phyloP scores from a whole-genome alignment of 2,329 filamentous ascomycete species.

The Ophiosphaerella herpotricha region DNA sequence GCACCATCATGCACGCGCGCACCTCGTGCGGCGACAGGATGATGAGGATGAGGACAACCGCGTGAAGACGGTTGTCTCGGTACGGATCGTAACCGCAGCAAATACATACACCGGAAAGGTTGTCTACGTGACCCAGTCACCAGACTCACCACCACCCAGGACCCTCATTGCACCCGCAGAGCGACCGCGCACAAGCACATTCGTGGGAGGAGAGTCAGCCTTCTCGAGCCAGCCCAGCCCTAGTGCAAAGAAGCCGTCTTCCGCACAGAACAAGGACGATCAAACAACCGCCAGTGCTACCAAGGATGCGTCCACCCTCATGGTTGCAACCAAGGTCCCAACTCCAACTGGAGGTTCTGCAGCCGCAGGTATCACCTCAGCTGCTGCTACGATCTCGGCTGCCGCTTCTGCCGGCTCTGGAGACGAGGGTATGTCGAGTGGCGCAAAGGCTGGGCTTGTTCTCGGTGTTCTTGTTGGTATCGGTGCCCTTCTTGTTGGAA shows the following conservation, averaged over 20 bases:
- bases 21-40: conserved; percentile 37
- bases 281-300: conserved; percentile 22
- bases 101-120: conserved; percentile 57
- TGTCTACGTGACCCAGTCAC: conserved; percentile 28
- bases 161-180: conserved; percentile 26
- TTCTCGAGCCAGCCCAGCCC: conserved; percentile 19
- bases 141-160: conserved; percentile 9
- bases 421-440: conserved; percentile 48
- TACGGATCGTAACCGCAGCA: conserved; percentile 58
- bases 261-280: conserved; percentile 14
- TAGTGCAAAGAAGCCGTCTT: conserved; percentile 21
- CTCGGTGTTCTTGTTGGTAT: conserved; percentile 78
- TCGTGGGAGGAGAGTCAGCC: conserved; percentile 14
- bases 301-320: conserved; percentile 24
- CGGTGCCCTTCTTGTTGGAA: conserved; percentile 66
- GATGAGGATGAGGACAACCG: conserved; percentile 14
- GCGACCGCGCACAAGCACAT: conserved; percentile 16
- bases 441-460: conserved; percentile 78
- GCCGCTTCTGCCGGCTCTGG: conserved; percentile 29
- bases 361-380: conserved; percentile 21
- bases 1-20: conserved; percentile 31
- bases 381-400: conserved; percentile 29
- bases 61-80: conserved; percentile 44
- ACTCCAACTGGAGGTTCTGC: conserved; percentile 19
- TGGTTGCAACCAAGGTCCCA: conserved; percentile 37